These are phyloP conservation scores for Pholiota microspora DNA, from an alignment of 768 basidiomycete species.

Conservation along the genomic window DNA sequence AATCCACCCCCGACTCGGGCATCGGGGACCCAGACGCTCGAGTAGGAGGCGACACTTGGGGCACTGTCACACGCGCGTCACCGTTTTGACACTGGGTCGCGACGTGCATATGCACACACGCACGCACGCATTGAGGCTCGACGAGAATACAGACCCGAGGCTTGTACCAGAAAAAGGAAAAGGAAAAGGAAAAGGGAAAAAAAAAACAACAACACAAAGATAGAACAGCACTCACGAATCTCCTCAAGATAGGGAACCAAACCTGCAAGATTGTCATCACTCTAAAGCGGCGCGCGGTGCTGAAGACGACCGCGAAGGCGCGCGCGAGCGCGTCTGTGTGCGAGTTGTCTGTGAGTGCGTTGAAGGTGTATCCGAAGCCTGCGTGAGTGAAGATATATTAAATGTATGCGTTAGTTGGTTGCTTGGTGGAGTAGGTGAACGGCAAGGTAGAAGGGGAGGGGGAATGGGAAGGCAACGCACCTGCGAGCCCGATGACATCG, in stretches of 20 bases:
- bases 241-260: conserved; percentile 55
- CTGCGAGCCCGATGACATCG: conserved; percentile 74
- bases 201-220: neutral
- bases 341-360: conserved; percentile 29
- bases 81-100: too few species aligned
- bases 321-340: conserved; percentile 51
- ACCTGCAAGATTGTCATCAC: conserved; percentile 51
- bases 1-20: neutral
- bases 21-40: too few species aligned
- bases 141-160: neutral
- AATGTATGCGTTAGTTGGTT: too few species aligned
- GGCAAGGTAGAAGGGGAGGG: too few species aligned
- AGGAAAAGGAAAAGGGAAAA: neutral
- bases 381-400: neutral
- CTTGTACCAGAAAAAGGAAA: too few species aligned
- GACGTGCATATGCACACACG: too few species aligned
- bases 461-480: conserved; percentile 23
- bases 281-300: conserved; percentile 49
- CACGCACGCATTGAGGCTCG: neutral
- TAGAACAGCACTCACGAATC: conserved; percentile 41
- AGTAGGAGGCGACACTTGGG: too few species aligned
- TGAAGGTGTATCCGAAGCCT: conserved; percentile 30
- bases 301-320: conserved; percentile 54
- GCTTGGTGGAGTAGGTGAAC: too few species aligned
- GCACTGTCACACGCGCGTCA: too few species aligned